Percentiles rank a stretch among this genome's conserved stretches.
Conservation (phyloP, 2,329 filamentous ascomycete species). For the Aspergillus sp. region DNA sequence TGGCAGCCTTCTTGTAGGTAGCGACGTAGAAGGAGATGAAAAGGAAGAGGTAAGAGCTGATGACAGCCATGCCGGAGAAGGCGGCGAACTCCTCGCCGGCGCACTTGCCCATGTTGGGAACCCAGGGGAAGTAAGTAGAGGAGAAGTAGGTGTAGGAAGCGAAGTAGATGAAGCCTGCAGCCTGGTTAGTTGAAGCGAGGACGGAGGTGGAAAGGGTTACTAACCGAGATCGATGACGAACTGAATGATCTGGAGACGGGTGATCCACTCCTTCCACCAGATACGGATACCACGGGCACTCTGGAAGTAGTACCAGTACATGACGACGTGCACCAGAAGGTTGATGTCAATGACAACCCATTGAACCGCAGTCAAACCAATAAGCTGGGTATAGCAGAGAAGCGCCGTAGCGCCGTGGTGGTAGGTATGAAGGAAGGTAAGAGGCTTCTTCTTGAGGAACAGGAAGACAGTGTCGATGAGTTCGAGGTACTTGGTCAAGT, state of each 20-base stretch:
- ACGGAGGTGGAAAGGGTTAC: slow-evolving; percentile 32
- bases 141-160: slow-evolving; percentile 99
- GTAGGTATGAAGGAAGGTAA: slow-evolving; percentile 99
- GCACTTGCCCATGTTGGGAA: slow-evolving; percentile 83
- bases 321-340: slow-evolving; percentile 91
- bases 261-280: slow-evolving; percentile 99
- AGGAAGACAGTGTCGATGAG: slow-evolving; percentile 94
- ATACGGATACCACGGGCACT: slow-evolving; percentile 91
- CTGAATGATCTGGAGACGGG: slow-evolving; percentile 92
- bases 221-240: slow-evolving; percentile 95
- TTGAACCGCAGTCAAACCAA: slow-evolving; percentile 88
- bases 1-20: slow-evolving; percentile 76
- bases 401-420: slow-evolving; percentile 96
- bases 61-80: slow-evolving; percentile 84
- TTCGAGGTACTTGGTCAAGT: slow-evolving; percentile 97
- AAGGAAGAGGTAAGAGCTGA: slow-evolving; percentile 92
- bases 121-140: slow-evolving; percentile 80
- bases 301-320: slow-evolving; percentile 99
- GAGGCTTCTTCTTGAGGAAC: slow-evolving; percentile 98
- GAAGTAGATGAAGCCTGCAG: slow-evolving; percentile 92
- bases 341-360: slow-evolving; percentile 95
- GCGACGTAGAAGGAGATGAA: slow-evolving; percentile 99
- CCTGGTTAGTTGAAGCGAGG: slow-evolving; percentile 23
- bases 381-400: slow-evolving; percentile 95
- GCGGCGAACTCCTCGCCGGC: slow-evolving; percentile 97